These are phyloP conservation scores for Speleostelium caveatum DNA, from an alignment of 78 protist genomes.

Conservation along the genomic window DNA sequence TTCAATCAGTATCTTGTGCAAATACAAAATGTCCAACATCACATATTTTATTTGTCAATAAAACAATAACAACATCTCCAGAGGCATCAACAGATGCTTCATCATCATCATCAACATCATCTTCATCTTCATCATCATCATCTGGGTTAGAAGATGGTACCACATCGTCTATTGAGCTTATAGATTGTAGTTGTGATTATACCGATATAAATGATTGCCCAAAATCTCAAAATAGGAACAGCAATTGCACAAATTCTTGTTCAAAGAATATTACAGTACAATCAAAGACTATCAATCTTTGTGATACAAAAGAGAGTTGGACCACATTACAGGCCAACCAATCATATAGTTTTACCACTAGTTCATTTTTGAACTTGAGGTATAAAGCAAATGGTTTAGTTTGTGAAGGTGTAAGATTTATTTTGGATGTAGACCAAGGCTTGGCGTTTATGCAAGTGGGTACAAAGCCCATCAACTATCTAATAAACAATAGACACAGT, in stretches of 20 bases:
- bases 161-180: too few species aligned
- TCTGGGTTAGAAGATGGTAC: background rate
- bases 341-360: background rate
- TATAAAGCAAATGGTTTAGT: slow-evolving; percentile 22
- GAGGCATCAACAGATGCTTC: too few species aligned
- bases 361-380: background rate
- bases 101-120: background rate
- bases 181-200: background rate
- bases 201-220: background rate
- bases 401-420: slow-evolving; percentile 56
- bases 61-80: too few species aligned
- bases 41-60: too few species aligned
- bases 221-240: too few species aligned
- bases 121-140: slow-evolving; percentile 10
- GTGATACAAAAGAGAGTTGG: slow-evolving; percentile 1
- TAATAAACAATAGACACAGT: background rate
- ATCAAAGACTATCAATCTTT: too few species aligned
- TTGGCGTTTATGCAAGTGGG: background rate
- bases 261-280: too few species aligned
- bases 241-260: too few species aligned
- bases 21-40: slow-evolving; percentile 26
- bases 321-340: slow-evolving; percentile 25
- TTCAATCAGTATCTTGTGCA: slow-evolving; percentile 8
- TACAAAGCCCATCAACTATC: background rate
- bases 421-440: background rate